A percentile compares a stretch with the other conserved stretches of the same genome.
Evolutionary conservation across 2,329 filamentous ascomycete species (phyloP).

Genomic region (Colletotrichum orchidophilum): DNA sequence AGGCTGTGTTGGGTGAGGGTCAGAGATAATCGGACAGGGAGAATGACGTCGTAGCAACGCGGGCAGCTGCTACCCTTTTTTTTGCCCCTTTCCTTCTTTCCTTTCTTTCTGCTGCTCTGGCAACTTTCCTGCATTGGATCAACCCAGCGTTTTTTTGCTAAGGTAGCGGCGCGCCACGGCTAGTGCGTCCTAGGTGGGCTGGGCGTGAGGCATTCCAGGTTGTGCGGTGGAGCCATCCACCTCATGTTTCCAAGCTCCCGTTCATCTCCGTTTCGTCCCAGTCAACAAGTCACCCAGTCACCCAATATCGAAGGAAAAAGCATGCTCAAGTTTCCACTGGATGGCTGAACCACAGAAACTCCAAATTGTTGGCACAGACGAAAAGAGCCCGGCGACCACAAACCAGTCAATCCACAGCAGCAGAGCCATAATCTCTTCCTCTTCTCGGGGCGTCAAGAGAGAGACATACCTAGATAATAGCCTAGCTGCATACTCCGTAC

Average conservation of each 20-base stretch:
- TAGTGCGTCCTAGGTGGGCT: neutral
- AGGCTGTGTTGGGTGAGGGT: constrained; percentile 20
- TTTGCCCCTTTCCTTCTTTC: neutral
- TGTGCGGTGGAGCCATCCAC: neutral
- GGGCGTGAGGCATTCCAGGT: neutral
- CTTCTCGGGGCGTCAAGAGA: neutral
- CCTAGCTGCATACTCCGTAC: too few relatives aligned
- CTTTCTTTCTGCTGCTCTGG: neutral
- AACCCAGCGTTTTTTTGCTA: neutral
- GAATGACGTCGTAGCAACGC: constrained; percentile 30
- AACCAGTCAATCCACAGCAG: neutral
- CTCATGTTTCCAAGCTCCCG: neutral
- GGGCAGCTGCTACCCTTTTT: neutral
- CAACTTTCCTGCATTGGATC: neutral
- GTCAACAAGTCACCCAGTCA: neutral
- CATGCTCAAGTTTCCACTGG: too few relatives aligned
- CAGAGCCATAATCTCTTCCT: neutral
- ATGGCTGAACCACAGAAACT: neutral
- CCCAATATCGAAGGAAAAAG: neutral
- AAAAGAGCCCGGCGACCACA: too few relatives aligned
- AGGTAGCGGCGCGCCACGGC: constrained; percentile 1
- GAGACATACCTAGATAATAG: too few relatives aligned
- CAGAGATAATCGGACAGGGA: constrained; percentile 8
- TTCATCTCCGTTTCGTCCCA: neutral
- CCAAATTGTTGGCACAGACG: neutral